Conservation (phyloP, 108 stramenopile species). For the Cylindrotheca closterium region DNA sequence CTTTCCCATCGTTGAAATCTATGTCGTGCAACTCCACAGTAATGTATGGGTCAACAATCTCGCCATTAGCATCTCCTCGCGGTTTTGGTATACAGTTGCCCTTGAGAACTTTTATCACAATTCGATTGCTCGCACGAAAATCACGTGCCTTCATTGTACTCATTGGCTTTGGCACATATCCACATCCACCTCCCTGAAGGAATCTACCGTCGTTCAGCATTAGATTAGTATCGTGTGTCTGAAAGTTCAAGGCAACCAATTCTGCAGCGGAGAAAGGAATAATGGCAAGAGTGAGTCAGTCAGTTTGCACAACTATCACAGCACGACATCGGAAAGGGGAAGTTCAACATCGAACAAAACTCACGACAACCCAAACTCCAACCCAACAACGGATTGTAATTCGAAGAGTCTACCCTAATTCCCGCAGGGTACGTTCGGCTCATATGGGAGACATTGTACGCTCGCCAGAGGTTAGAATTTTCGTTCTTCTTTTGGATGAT, state of each 20-base stretch:
- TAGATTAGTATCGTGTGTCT: conserved; percentile 73
- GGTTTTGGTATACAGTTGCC: conserved; percentile 84
- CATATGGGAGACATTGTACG: conserved; percentile 77
- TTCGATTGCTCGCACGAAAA: neutral
- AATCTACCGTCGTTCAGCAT: conserved; percentile 89
- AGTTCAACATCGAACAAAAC: too few species aligned
- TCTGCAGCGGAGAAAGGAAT: too few species aligned
- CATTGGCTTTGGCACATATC: conserved; percentile 89
- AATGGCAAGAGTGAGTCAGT: too few species aligned
- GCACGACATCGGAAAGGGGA: too few species aligned
- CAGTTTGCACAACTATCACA: too few species aligned
- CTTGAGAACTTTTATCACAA: conserved; percentile 55
- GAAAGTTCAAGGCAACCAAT: conserved; percentile 93
- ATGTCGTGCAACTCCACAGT: conserved; percentile 67
- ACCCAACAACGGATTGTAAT: conserved; percentile 88
- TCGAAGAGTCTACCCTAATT: conserved; percentile 82
- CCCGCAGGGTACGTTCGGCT: conserved; percentile 90
- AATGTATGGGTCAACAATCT: conserved; percentile 82
- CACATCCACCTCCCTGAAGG: conserved; percentile 82
- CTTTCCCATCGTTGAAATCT: conserved; percentile 28
- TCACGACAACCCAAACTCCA: conserved; percentile 83
- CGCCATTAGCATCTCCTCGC: conserved; percentile 59
- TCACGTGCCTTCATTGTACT: conserved; percentile 27
- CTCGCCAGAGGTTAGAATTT: conserved; percentile 53
- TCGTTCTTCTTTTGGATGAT: conserved; percentile 39